Conservation (phyloP, 352 stramenopile genomes). For the Phytophthora sojae region DNA sequence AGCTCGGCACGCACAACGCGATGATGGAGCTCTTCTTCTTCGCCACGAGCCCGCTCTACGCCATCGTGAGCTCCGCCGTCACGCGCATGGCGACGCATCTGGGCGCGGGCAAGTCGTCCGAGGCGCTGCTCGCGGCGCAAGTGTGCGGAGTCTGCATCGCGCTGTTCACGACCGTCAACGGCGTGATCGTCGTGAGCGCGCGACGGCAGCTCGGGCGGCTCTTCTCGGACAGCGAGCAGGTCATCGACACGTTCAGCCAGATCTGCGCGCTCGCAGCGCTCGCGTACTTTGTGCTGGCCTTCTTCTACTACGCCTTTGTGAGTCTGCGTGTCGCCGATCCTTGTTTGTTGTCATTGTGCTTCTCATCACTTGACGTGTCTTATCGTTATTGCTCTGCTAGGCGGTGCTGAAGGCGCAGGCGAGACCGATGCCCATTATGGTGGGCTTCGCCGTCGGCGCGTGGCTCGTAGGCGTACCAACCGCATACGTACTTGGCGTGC, state of each 20-base stretch:
- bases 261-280: constrained; percentile 66
- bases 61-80: constrained; percentile 66
- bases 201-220: constrained; percentile 58
- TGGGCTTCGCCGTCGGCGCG: constrained; percentile 63
- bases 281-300: constrained; percentile 74
- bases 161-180: constrained; percentile 54
- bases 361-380: not conserved
- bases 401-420: constrained; percentile 77
- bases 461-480: constrained; percentile 81
- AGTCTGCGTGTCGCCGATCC: constrained; percentile 13
- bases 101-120: constrained; percentile 46
- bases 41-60: constrained; percentile 77
- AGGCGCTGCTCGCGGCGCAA: constrained; percentile 63
- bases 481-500: constrained; percentile 75
- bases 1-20: constrained; percentile 80
- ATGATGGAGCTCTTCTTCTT: constrained; percentile 92
- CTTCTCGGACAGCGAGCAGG: constrained; percentile 70
- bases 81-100: constrained; percentile 74
- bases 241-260: constrained; percentile 71
- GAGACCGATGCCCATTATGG: constrained; percentile 57
- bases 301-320: constrained; percentile 87
- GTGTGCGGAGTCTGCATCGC: constrained; percentile 59
- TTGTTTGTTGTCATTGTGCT: not conserved
- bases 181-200: constrained; percentile 56
- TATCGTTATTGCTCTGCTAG: constrained; percentile 31